Conservation (phyloP, 139 green algal species). For the Chlorella sp. region DNA sequence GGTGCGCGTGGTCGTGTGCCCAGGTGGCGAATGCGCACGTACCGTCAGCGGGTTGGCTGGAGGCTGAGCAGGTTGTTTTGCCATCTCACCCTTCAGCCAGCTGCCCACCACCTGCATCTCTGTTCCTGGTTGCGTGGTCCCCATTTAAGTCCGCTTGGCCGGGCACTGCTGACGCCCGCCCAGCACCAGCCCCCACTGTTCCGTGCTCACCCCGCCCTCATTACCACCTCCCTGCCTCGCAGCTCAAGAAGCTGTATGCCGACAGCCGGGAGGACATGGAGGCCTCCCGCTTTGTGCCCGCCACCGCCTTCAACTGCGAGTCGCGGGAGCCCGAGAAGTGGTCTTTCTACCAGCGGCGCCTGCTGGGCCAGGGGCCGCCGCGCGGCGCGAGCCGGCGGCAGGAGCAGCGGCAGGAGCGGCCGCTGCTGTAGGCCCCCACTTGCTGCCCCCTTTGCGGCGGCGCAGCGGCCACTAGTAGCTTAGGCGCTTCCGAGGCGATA, state of each 20-base stretch:
- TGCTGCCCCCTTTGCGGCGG: too few relatives aligned
- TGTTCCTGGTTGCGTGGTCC: neutral
- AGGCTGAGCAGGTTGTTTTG: too few relatives aligned
- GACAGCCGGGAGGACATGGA: conserved; percentile 33
- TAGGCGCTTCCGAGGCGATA: too few relatives aligned
- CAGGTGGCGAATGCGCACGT: too few relatives aligned
- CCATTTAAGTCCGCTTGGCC: too few relatives aligned
- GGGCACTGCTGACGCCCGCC: too few relatives aligned
- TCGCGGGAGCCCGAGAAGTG: conserved; percentile 11
- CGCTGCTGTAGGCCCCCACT: too few relatives aligned
- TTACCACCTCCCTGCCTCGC: neutral
- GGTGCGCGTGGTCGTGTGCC: neutral
- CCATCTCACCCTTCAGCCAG: neutral
- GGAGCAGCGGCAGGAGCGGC: too few relatives aligned
- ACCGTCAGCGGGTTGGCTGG: too few relatives aligned
- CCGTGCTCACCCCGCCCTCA: neutral
- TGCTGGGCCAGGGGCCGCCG: neutral
- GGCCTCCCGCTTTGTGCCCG: conserved; percentile 31
- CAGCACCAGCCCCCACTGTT: neutral
- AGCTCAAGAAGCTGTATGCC: conserved; percentile 42
- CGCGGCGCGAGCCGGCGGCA: too few relatives aligned
- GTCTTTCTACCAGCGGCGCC: conserved; percentile 17
- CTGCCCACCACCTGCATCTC: neutral
- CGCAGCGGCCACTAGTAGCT: too few relatives aligned
- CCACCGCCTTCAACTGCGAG: conserved; percentile 39